Conservation (phyloP, 2,329 filamentous ascomycete species). For the Lachnellula hyalina region DNA sequence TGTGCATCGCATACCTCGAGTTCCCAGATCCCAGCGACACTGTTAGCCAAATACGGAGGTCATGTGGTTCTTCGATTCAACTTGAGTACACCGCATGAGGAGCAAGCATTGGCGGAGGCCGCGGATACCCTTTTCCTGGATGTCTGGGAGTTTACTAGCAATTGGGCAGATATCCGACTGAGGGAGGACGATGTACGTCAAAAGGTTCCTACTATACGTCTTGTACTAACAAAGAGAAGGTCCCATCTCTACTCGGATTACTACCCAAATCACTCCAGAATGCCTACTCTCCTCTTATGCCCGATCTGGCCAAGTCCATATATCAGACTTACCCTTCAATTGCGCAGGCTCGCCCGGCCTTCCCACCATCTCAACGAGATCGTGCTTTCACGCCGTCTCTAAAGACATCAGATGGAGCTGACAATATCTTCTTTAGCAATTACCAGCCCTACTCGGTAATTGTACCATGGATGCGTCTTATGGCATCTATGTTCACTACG, state of each 20-base stretch:
- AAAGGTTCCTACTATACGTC: constrained; percentile 8
- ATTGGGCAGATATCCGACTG: constrained; percentile 81
- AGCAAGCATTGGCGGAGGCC: constrained; percentile 65
- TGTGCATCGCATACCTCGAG: constrained; percentile 17
- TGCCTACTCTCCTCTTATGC: constrained; percentile 70
- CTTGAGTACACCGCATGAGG: constrained; percentile 63
- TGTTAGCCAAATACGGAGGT: constrained; percentile 56
- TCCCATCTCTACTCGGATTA: constrained; percentile 69
- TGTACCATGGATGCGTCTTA: constrained; percentile 83
- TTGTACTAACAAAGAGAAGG: constrained; percentile 32
- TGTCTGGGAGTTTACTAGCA: constrained; percentile 77
- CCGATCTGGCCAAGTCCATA: constrained; percentile 72
- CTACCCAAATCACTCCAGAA: constrained; percentile 69
- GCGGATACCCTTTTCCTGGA: constrained; percentile 75
- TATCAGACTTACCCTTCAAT: constrained; percentile 61
- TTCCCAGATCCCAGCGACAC: constrained; percentile 30
- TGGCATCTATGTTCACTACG: constrained; percentile 84
- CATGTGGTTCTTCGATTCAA: constrained; percentile 91
- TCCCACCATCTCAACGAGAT: constrained; percentile 19
- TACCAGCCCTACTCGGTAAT: constrained; percentile 80
- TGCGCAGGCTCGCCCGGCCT: constrained; percentile 17
- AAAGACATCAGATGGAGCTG: constrained; percentile 33
- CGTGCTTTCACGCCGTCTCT: constrained; percentile 30
- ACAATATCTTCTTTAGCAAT: constrained; percentile 83
- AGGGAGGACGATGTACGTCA: constrained; percentile 63